Conservation (phyloP, 176 grass and related monocot genomes). For the Hordeum vulgare region MorexV3_pseudomolecules_assembly NC_058520.1:130145114-130145613, state of each 20-base stretch:
- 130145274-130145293: neutral
- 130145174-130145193: constrained; percentile 16
- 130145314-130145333: constrained; percentile 3
- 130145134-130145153: neutral
- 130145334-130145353: neutral
- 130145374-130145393: too few species aligned
- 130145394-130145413: neutral
- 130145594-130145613: neutral
- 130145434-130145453: constrained; percentile 20
- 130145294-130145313: neutral
- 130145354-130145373: neutral
- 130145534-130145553: neutral
- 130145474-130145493: neutral
- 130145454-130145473: constrained; percentile 8
- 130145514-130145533: neutral
- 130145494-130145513: neutral
- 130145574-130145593: constrained; percentile 11
- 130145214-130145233: constrained; percentile 14
- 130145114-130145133: neutral
- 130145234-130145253: constrained; percentile 1
- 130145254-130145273: constrained; percentile 27
- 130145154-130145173: constrained; percentile 25
- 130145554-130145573: constrained; percentile 7
- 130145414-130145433: neutral
- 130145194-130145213: constrained; percentile 36